Base-by-base conservation (phyloP, 371 early-diverging fungal species). In the Syncephalastrum racemosum region DNA sequence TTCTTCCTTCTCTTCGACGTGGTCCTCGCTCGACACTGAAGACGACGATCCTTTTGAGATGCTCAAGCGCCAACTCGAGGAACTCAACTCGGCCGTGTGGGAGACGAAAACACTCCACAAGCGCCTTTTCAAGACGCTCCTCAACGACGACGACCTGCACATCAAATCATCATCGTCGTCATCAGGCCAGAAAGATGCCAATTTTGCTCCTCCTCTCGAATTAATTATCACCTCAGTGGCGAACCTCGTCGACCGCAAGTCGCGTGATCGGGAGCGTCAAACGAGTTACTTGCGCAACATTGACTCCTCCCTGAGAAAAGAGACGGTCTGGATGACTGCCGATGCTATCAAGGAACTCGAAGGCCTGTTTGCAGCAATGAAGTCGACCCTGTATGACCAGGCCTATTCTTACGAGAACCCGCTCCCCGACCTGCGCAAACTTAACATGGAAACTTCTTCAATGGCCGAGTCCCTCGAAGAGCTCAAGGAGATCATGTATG, bases 91-190 rank as follows among this genome's bases (percentile, higher is more conserved):
- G 41, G 68, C 71, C 16, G 75, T 73, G 2, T 76, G 76, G 76
- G 76, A 79, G 56, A 76, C 76, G n/a, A 79, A 75, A 51, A 76
- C 75, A 16, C 63, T 72, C 25, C 76, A 74, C 47, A 79, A 80
- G 58, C 70, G 77, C 14, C 55, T 80, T 15, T 63, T 68, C 50
- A 74, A 77, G 58, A 74, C 75, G 1, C 49, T 77, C 25, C 43
- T 71, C 14, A 56, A 73, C 10, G 71, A 74, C 64, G 75, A 75
- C 60, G 68, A 61, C 45, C 64, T 67, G n/a, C 61, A 63, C 10
- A 31, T 31, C 36, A 31, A 10, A 31, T 31, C 36, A 0, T 25
- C 24, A 22, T 12, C 39, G 50, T 24, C 16, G 36, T n/a, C 45
- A 24, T 31, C 36, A 44, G n/a, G 19, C 45, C 55, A 46, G 39